Conservation (phyloP, 1,139 yeast genomes). For the Candida labiduridarum region DNA sequence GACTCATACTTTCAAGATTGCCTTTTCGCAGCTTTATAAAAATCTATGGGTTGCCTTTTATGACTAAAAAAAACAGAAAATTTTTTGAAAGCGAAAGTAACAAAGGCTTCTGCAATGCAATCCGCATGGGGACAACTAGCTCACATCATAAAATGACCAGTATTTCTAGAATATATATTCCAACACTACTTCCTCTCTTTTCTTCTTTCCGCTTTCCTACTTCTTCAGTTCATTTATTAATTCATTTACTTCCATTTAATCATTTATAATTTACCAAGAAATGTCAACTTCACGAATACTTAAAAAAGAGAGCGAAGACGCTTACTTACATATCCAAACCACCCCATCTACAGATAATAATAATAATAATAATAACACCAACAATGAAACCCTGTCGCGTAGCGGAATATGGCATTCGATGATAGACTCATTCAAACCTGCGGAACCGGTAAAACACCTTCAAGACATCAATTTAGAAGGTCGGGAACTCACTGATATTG, state of each 20-base stretch:
- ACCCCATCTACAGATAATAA: constrained; percentile 2
- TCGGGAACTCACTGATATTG: constrained; percentile 33
- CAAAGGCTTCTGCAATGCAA: not conserved
- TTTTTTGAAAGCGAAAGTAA: not conserved
- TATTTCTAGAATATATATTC: not conserved
- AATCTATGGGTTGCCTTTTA: constrained; percentile 6
- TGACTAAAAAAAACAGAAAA: not conserved
- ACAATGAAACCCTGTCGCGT: not conserved
- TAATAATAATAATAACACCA: not conserved
- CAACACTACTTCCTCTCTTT: not conserved
- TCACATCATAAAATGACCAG: not conserved
- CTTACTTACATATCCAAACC: constrained; percentile 4
- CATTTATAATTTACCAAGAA: not conserved
- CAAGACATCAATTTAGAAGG: constrained; percentile 18
- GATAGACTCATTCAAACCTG: constrained; percentile 41
- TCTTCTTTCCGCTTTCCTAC: not conserved
- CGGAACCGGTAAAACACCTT: constrained; percentile 17
- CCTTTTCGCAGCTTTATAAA: constrained; percentile 7
- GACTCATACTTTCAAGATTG: constrained; percentile 8
- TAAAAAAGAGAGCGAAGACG: constrained; percentile 8
- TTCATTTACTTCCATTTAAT: not conserved
- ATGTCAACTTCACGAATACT: constrained; percentile 1
- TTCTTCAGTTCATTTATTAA: not conserved
- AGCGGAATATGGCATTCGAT: constrained; percentile 27
- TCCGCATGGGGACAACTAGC: not conserved